Percentiles rank a stretch among this genome's conserved stretches.
phyloP scores from a whole-genome alignment of 2,329 filamentous ascomycete genomes.

The Trichophaea hybrida region DNA sequence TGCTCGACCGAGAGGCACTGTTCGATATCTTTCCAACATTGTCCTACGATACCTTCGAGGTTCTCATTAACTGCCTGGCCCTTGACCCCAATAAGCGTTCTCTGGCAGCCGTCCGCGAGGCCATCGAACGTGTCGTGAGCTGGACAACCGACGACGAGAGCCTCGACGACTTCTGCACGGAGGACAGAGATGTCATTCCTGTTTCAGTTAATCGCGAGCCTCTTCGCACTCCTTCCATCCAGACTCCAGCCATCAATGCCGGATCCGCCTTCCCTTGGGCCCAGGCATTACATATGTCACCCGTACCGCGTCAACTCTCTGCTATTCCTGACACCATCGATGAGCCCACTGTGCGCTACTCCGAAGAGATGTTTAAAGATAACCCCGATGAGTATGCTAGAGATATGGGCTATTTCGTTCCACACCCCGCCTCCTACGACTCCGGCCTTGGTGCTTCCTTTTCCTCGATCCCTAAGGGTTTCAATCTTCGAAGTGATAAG shows the following conservation, averaged over 20 bases:
- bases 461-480: conserved; percentile 50
- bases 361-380: conserved; percentile 21
- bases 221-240: conserved; percentile 85
- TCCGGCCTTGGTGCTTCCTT: conserved; percentile 71
- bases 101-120: conserved; percentile 59
- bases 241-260: conserved; percentile 65
- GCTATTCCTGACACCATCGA: conserved; percentile 59
- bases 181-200: conserved; percentile 60
- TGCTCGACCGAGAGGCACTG: conserved; percentile 80
- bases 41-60: conserved; percentile 95
- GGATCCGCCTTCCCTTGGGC: conserved; percentile 84
- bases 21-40: conserved; percentile 98
- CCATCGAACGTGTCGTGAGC: conserved; percentile 63
- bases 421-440: conserved; percentile 77
- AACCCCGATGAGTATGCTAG: conserved; percentile 55
- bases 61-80: conserved; percentile 79
- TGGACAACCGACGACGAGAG: conserved; percentile 90
- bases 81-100: conserved; percentile 83
- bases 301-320: conserved; percentile 68
- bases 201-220: conserved; percentile 83
- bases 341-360: conserved; percentile 23
- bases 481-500: conserved; percentile 35
- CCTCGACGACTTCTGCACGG: conserved; percentile 83
- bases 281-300: conserved; percentile 67
- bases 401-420: conserved; percentile 36